These are phyloP conservation scores for Nymphaea colorata DNA, from an alignment of 164 flowering plant genomes.

Conservation along the genomic window DNA sequence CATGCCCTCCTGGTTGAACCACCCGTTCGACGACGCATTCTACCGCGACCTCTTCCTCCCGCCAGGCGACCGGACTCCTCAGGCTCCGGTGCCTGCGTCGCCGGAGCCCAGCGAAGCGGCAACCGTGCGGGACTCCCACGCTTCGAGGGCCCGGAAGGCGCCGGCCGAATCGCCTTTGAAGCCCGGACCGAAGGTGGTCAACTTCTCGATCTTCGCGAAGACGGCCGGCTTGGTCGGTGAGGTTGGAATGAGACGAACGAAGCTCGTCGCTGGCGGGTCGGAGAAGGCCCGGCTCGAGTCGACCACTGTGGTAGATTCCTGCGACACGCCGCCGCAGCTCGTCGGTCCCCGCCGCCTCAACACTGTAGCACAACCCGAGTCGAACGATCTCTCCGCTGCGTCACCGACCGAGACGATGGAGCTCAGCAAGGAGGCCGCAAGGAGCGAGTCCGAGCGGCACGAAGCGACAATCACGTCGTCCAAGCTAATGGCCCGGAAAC, in stretches of 20 bases:
- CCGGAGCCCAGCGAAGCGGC: background rate
- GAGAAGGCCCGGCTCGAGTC: background rate
- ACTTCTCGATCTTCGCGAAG: background rate
- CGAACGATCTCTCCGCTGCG: background rate
- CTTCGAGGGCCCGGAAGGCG: background rate
- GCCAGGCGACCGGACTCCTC: background rate
- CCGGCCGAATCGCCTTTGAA: background rate
- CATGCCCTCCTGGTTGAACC: background rate
- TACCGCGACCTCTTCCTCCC: too few species aligned
- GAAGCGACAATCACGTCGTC: background rate
- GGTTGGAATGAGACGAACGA: background rate
- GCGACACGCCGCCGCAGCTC: background rate
- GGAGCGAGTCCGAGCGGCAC: background rate
- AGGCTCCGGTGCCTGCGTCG: background rate
- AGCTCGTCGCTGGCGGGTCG: background rate
- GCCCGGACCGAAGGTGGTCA: background rate
- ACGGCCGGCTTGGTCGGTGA: background rate
- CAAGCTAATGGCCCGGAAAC: background rate
- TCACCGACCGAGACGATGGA: background rate
- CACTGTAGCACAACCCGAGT: background rate
- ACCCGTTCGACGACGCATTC: background rate
- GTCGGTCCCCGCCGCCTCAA: background rate
- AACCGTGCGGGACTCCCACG: background rate
- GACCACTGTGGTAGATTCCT: background rate
- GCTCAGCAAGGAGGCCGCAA: background rate